These are phyloP conservation scores for Macrocybe gigantea DNA, from an alignment of 768 basidiomycete species.

Conservation along the genomic window DNA sequence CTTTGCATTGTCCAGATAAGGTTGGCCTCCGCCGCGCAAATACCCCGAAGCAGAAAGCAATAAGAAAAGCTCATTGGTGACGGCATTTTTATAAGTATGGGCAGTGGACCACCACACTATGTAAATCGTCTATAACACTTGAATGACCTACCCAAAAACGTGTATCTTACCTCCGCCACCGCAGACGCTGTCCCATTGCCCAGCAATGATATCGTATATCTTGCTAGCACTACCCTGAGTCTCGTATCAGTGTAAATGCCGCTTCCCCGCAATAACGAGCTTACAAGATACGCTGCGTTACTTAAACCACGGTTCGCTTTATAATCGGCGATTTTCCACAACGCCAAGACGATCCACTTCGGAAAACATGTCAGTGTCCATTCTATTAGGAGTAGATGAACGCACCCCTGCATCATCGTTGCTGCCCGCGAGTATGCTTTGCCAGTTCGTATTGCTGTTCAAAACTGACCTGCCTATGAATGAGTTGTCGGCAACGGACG, in stretches of 20 bases:
- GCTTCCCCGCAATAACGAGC: neutral
- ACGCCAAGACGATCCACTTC: constrained; percentile 51
- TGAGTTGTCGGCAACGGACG: constrained; percentile 35
- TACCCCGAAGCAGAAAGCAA: constrained; percentile 44
- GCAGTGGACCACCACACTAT: constrained; percentile 54
- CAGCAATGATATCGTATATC: constrained; percentile 47
- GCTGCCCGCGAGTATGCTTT: constrained; percentile 35
- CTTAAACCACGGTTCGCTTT: constrained; percentile 32
- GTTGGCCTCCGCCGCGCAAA: constrained; percentile 26
- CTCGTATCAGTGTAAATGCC: neutral
- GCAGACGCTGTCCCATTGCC: constrained; percentile 44
- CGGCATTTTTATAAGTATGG: constrained; percentile 53
- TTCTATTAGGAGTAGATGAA: constrained; percentile 1
- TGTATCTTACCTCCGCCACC: constrained; percentile 40
- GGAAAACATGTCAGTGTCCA: neutral
- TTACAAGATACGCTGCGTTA: constrained; percentile 21
- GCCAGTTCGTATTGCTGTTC: constrained; percentile 36
- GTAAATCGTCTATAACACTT: neutral
- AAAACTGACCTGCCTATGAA: constrained; percentile 39
- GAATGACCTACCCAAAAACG: neutral
- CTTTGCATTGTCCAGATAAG: constrained; percentile 43
- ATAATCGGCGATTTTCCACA: constrained; percentile 57
- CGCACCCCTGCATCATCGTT: constrained; percentile 49
- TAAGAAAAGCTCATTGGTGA: constrained; percentile 56
- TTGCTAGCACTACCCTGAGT: constrained; percentile 37